Percentiles rank a stretch among this genome's conserved stretches.
These are phyloP conservation scores for Boletus rubroflammeus DNA, from an alignment of 768 basidiomycete species.

Conservation along the genomic window DNA sequence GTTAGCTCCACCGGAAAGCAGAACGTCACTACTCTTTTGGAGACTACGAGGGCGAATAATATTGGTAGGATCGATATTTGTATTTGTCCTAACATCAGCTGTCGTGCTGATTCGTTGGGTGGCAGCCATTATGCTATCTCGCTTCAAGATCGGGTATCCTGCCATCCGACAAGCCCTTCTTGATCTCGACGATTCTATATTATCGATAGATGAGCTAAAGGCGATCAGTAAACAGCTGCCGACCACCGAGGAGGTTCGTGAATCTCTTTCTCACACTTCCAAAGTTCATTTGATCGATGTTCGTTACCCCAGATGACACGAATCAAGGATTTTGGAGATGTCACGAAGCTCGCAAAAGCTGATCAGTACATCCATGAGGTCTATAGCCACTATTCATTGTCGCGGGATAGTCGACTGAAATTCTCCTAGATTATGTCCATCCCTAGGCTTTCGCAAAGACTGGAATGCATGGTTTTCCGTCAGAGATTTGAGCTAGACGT, in stretches of 20 bases:
- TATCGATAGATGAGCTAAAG: constrained; percentile 74
- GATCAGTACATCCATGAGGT: constrained; percentile 84
- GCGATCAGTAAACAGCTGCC: constrained; percentile 74
- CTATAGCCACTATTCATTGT: constrained; percentile 6
- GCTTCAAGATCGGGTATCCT: constrained; percentile 60
- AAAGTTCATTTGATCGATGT: background rate
- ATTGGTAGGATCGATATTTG: constrained; percentile 48
- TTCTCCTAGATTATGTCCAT: constrained; percentile 67
- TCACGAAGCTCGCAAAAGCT: constrained; percentile 71
- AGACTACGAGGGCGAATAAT: constrained; percentile 81
- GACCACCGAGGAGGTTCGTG: constrained; percentile 71
- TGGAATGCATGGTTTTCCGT: constrained; percentile 83
- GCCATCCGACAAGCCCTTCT: constrained; percentile 72
- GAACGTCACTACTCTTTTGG: constrained; percentile 66
- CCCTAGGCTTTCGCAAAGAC: constrained; percentile 66
- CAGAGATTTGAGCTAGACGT: constrained; percentile 78
- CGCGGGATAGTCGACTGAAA: constrained; percentile 1
- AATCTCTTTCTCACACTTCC: background rate
- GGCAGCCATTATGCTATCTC: constrained; percentile 79
- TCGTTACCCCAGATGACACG: constrained; percentile 46
- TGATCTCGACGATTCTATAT: constrained; percentile 60
- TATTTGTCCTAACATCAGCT: background rate
- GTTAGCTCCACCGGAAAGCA: constrained; percentile 48
- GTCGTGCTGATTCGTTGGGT: constrained; percentile 1
- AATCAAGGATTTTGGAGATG: constrained; percentile 67